Percentiles rank a stretch among this genome's conserved stretches.
Evolutionary conservation across 768 basidiomycete genomes (phyloP).

Genomic region (Podaxis sp.): DNA sequence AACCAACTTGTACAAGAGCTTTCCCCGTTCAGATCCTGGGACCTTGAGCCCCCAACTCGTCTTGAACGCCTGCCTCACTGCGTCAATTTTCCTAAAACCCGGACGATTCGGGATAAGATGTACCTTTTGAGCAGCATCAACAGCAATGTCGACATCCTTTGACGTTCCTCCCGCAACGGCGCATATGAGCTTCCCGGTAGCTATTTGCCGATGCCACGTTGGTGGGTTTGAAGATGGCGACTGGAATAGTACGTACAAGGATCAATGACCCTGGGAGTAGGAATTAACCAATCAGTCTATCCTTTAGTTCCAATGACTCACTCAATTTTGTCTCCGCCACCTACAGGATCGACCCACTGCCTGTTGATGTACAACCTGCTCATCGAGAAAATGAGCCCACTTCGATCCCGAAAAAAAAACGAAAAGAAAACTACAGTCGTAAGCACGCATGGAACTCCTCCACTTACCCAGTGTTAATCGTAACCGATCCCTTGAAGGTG

Average conservation of each 20-base stretch:
- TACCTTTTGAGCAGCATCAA: slow-evolving; percentile 59
- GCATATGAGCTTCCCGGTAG: slow-evolving; percentile 61
- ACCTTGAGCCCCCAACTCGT: slow-evolving; percentile 65
- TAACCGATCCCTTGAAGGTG: slow-evolving; percentile 17
- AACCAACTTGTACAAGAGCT: slow-evolving; percentile 59
- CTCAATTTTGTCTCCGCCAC: slow-evolving; percentile 58
- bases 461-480: slow-evolving; percentile 19
- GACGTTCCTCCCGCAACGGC: slow-evolving; percentile 53
- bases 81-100: neutral
- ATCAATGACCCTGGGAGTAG: slow-evolving; percentile 47
- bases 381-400: neutral
- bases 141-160: slow-evolving; percentile 76
- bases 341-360: slow-evolving; percentile 55
- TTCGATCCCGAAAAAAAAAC: neutral
- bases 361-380: slow-evolving; percentile 67
- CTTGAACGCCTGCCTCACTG: slow-evolving; percentile 32
- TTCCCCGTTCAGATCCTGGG: slow-evolving; percentile 47
- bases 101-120: neutral
- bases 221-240: neutral
- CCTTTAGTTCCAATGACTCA: slow-evolving; percentile 28
- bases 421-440: neutral
- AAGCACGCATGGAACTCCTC: too few relatives aligned
- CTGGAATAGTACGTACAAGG: slow-evolving; percentile 30
- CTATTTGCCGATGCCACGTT: slow-evolving; percentile 23
- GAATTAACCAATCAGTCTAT: neutral